Conservation (phyloP, 805 yeast genomes). For the Ogataea henricii region DNA sequence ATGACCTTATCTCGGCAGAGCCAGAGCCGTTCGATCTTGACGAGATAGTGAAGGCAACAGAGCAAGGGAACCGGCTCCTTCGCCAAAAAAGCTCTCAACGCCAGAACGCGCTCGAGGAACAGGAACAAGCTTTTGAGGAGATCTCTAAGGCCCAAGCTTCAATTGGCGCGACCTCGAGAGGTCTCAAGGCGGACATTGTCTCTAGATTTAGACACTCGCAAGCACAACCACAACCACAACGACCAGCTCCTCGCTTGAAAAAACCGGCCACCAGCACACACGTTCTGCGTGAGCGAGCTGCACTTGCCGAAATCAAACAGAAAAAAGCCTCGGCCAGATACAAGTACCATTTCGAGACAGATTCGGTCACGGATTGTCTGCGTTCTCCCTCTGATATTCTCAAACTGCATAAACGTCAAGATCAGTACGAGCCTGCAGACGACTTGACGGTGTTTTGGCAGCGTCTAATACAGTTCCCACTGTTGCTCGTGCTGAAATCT, state of each 20-base stretch:
- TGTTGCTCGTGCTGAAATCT: constrained; percentile 19
- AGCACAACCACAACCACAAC: background rate
- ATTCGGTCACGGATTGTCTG: constrained; percentile 13
- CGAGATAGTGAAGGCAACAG: constrained; percentile 6
- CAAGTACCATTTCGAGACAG: constrained; percentile 8
- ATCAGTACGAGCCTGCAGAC: background rate
- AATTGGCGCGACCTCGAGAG: background rate
- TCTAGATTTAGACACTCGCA: background rate
- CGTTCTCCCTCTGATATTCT: constrained; percentile 1
- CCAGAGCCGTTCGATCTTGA: constrained; percentile 6
- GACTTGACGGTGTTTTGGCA: constrained; percentile 9
- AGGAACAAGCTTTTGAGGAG: background rate
- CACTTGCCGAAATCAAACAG: background rate
- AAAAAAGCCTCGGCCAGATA: constrained; percentile 7
- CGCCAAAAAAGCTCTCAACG: background rate
- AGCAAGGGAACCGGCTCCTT: constrained; percentile 11
- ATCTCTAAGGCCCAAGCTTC: background rate
- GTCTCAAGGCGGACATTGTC: constrained; percentile 8
- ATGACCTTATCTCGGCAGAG: constrained; percentile 3
- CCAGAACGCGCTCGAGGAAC: background rate
- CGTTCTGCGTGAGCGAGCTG: constrained; percentile 3
- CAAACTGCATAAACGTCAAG: background rate
- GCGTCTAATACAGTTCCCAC: constrained; percentile 21
- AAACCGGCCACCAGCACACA: constrained; percentile 1
- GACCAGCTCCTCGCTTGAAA: background rate